Conservation (phyloP, 371 early-diverging fungal genomes). For the Mucor saturninus region DNA sequence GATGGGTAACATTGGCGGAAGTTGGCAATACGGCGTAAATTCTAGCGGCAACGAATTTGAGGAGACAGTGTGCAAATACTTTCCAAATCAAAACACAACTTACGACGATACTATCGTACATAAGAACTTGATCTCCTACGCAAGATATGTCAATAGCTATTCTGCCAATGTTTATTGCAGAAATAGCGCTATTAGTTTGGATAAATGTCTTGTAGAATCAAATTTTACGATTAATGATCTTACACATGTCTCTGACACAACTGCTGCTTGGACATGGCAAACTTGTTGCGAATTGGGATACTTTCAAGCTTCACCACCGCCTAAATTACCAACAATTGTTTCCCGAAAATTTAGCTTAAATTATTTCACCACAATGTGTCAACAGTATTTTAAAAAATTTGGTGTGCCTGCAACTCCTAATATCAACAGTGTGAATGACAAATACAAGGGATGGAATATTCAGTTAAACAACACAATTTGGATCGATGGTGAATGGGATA, state of each 20-base stretch:
- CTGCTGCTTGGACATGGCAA: slow-evolving; percentile 65
- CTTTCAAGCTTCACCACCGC: slow-evolving; percentile 55
- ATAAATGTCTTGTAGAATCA: slow-evolving; percentile 32
- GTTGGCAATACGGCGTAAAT: slow-evolving; percentile 26
- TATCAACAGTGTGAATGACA: slow-evolving; percentile 34
- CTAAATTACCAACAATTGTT: slow-evolving; percentile 34
- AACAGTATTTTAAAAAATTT: slow-evolving; percentile 38
- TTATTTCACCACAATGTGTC: slow-evolving; percentile 43
- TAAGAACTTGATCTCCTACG: background rate
- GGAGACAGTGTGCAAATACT: slow-evolving; percentile 12
- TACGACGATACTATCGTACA: background rate
- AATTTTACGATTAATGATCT: slow-evolving; percentile 20
- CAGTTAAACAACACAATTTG: slow-evolving; percentile 50
- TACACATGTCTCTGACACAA: slow-evolving; percentile 21
- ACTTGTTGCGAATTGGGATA: slow-evolving; percentile 71
- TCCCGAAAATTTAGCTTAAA: slow-evolving; percentile 42
- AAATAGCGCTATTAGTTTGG: background rate
- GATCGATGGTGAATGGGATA: slow-evolving; percentile 65
- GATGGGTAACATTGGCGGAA: slow-evolving; percentile 6
- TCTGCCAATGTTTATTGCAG: background rate
- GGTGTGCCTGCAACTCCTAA: slow-evolving; percentile 32
- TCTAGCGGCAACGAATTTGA: slow-evolving; percentile 26
- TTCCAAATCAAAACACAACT: slow-evolving; percentile 15
- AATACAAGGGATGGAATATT: slow-evolving; percentile 55
- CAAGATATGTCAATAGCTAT: background rate